These are phyloP conservation scores for Serendipita sp. DNA, from an alignment of 768 basidiomycete genomes.

Conservation along the genomic window DNA sequence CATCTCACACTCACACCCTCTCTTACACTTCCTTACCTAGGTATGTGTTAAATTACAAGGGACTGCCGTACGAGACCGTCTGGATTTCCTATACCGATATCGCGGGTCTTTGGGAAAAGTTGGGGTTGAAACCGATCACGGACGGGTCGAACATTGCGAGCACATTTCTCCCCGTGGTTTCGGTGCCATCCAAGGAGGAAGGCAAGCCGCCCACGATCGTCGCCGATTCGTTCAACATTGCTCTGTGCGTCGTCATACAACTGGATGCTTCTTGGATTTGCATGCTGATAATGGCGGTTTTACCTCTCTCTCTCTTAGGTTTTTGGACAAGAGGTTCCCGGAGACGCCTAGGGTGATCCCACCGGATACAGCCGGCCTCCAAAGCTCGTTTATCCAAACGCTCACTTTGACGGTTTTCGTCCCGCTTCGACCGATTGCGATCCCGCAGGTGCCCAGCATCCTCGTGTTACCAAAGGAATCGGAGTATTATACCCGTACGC, in stretches of 20 bases:
- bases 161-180: slow-evolving; percentile 1
- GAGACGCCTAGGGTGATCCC: background rate
- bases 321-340: background rate
- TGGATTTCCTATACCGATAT: slow-evolving; percentile 62
- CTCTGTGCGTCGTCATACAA: background rate
- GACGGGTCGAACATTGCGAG: background rate
- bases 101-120: slow-evolving; percentile 15
- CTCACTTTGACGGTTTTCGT: background rate
- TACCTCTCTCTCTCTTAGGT: too few species aligned
- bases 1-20: background rate
- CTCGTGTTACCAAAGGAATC: background rate
- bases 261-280: background rate
- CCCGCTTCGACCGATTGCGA: background rate
- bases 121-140: background rate
- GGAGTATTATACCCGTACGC: background rate
- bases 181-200: background rate
- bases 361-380: background rate
- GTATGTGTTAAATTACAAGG: slow-evolving; percentile 63
- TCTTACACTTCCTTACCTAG: slow-evolving; percentile 22
- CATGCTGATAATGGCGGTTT: background rate
- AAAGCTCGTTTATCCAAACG: background rate
- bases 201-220: background rate
- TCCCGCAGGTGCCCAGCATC: background rate
- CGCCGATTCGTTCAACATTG: background rate
- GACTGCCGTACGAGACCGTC: slow-evolving; percentile 48